These are phyloP conservation scores for Myxozyma vanderwaltii DNA, from an alignment of 805 yeast species.

Conservation along the genomic window DNA sequence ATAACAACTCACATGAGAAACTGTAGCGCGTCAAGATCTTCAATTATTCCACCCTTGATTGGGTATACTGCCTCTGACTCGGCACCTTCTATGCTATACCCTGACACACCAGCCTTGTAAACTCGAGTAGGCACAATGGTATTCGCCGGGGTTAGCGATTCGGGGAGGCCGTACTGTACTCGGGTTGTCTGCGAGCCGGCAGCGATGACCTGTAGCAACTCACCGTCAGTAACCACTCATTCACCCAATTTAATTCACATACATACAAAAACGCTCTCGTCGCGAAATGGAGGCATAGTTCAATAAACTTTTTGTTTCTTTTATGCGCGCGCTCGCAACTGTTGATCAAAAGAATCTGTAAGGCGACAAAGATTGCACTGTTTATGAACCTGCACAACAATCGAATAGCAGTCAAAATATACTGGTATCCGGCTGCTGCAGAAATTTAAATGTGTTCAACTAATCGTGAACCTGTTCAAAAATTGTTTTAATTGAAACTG, in stretches of 20 bases:
- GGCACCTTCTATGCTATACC: conserved; percentile 47
- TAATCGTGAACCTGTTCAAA: too few species aligned
- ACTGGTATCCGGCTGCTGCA: too few species aligned
- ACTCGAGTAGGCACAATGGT: conserved; percentile 78
- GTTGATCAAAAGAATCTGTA: too few species aligned
- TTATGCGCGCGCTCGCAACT: too few species aligned
- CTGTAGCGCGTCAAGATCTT: conserved; percentile 68
- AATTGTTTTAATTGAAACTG: too few species aligned
- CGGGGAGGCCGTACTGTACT: conserved; percentile 77
- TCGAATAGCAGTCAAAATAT: too few species aligned
- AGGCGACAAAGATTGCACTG: too few species aligned
- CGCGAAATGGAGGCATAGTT: conserved; percentile 43
- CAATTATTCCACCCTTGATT: conserved; percentile 63
- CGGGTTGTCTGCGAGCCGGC: conserved; percentile 78
- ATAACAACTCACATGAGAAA: conserved; percentile 53
- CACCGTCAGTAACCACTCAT: too few species aligned
- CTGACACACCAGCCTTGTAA: conserved; percentile 49
- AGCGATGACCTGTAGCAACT: conserved; percentile 57
- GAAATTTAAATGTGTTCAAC: too few species aligned
- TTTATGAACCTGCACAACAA: too few species aligned
- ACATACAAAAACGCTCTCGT: conserved; percentile 45
- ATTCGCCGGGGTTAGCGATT: conserved; percentile 73
- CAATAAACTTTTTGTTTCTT: too few species aligned
- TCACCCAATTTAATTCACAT: background rate
- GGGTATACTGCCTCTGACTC: conserved; percentile 59